Conservation (phyloP, 305 asterid genomes). For the Withania somnifera region DNA sequence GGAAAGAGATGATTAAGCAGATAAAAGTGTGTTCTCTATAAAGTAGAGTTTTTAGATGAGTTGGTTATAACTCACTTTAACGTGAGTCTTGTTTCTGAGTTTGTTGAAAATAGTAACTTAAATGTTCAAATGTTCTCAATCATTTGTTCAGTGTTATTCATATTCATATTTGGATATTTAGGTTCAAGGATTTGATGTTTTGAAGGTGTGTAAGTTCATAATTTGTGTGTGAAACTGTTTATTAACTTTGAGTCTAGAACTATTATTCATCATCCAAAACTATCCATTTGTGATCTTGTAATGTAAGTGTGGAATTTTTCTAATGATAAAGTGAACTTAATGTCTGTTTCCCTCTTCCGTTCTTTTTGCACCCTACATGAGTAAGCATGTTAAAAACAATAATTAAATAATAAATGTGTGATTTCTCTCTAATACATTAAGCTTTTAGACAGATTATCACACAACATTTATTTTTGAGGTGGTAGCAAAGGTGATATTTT, state of each 20-base stretch:
- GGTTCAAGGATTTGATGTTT: neutral
- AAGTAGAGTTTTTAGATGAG: neutral
- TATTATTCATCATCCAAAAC: neutral
- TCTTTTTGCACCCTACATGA: too few relatives aligned
- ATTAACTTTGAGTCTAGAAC: neutral
- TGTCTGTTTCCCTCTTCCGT: too few relatives aligned
- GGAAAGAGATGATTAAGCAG: neutral
- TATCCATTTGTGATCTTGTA: neutral
- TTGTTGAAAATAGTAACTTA: neutral
- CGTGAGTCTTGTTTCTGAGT: neutral
- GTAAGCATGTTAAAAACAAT: neutral
- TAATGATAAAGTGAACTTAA: neutral
- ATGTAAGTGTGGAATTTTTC: too few relatives aligned
- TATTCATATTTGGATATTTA: neutral
- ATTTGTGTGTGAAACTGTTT: neutral
- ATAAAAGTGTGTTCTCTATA: neutral
- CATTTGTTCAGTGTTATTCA: neutral
- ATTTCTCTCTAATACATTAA: neutral
- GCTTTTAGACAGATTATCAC: neutral
- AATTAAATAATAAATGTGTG: neutral
- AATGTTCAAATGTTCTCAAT: neutral
- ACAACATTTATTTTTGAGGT: neutral
- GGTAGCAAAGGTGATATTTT: neutral
- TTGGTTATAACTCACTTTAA: neutral
- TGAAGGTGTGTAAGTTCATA: neutral